Base-by-base conservation (phyloP, 2,329 filamentous ascomycete genomes). In the Domatiomyces catenatus region DNA sequence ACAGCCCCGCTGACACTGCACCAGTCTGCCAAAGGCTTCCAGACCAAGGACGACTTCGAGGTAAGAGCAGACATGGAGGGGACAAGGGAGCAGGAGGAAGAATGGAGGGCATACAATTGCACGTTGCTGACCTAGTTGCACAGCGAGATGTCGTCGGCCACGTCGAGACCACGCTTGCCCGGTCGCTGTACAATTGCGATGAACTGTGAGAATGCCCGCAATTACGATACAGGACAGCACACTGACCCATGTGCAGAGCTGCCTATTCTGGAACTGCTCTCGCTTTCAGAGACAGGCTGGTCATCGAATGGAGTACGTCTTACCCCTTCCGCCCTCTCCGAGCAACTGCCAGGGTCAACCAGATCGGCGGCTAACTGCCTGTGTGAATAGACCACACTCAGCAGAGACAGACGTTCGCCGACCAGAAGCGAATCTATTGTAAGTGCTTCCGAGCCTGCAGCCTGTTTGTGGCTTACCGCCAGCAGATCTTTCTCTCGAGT, bases 141-240 rank as follows among this genome's bases (percentile, higher is more conserved):
- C 74, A 92, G 73, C 80, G 73, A 65, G 89, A 94, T 64, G 77
- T 93, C 51, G 87, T 98, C 57, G 83, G 83, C 58, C 92, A 98
- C 73, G 86, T 98, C 63, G 92, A 98, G 71, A 96, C 92, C 2
- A 94, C 89, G 2, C 76, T 98, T 54, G 92, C 92, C 55, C 86
- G 92, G 54, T 95, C 89, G 63, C 79, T 98, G 67, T 96, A 90
- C 78, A 98, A 98, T 70, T 98, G 92, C 70, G 89, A 98, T 72
- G 92, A 98, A 70, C 68, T 75, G 67, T 77, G 61, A 56, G 71
- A 50, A 18, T 17, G 46, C 26, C 36, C 36, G 17, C 32, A 8
- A 8, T 42, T 12, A 2, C 19, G 42, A 43, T 6, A n/a, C 28
- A 10, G 22, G n/a, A 26, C 46, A 18, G 32, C 18, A 20, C 18